Percentiles rank a stretch among this genome's conserved stretches.
phyloP scores from a whole-genome alignment of 202 grass and related monocot genomes.

The Schoenoplectus triqueter region DNA sequence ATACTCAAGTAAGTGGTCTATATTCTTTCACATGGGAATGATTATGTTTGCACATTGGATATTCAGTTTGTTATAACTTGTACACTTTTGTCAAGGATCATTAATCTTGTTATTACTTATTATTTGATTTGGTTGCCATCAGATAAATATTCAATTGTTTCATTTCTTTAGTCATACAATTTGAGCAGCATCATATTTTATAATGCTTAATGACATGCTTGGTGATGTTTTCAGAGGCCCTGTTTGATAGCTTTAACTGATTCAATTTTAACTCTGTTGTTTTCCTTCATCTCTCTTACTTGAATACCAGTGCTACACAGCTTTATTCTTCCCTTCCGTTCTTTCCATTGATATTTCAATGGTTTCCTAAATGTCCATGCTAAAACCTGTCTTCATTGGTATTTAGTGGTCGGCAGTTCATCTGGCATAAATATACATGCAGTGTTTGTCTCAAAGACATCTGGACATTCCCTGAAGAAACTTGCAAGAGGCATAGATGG shows the following conservation, averaged over 20 bases:
- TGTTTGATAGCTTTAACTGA: not conserved
- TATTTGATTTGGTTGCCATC: not conserved
- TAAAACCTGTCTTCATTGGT: conserved; percentile 14
- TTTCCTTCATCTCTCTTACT: not conserved
- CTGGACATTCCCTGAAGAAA: conserved; percentile 74
- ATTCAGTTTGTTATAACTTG: conserved; percentile 4
- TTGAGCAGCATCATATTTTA: not conserved
- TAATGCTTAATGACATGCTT: too few species aligned
- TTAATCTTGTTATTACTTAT: not conserved
- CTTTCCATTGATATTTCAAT: not conserved
- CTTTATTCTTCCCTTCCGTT: not conserved
- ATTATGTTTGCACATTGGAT: not conserved
- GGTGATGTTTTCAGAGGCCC: not conserved
- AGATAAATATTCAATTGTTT: too few species aligned
- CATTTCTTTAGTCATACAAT: not conserved
- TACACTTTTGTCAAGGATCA: not conserved
- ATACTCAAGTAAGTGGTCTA: conserved; percentile 65
- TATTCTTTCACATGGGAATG: conserved; percentile 2
- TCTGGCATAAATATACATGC: conserved; percentile 81
- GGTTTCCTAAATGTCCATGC: not conserved
- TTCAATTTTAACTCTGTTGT: not conserved
- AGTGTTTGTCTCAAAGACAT: conserved; percentile 76
- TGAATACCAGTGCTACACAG: not conserved
- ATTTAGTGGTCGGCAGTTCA: conserved; percentile 75
- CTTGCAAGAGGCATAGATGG: conserved; percentile 61